Percentiles rank a stretch among this genome's conserved stretches.
Conservation (phyloP, 1,284 basidiomycete genomes). For the Afroboletus lepidellus region DNA sequence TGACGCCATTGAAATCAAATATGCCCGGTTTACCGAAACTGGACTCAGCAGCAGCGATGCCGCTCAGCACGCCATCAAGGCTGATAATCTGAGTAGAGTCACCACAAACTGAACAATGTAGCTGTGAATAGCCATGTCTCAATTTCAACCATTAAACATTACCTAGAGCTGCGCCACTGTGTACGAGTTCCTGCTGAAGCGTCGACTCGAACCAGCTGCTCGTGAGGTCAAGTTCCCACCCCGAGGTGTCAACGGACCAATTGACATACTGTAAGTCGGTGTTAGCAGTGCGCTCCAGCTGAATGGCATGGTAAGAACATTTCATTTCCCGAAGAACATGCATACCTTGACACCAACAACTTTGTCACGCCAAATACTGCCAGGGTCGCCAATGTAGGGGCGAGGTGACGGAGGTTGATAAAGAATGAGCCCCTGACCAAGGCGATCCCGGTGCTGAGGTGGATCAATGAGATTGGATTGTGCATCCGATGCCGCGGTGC, state of each 20-base stretch:
- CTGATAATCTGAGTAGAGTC: background rate
- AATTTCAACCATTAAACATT: background rate
- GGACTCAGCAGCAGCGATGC: constrained; percentile 12
- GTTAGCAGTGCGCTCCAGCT: constrained; percentile 17
- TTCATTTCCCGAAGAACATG: background rate
- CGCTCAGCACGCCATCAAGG: background rate
- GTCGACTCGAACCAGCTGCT: constrained; percentile 6
- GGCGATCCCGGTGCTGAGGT: background rate
- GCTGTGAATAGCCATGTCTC: background rate
- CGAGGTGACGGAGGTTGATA: background rate
- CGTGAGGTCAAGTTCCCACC: constrained; percentile 15
- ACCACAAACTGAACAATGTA: background rate
- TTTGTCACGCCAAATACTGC: constrained; percentile 6
- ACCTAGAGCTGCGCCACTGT: constrained; percentile 6
- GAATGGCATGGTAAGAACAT: background rate
- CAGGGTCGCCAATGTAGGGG: background rate
- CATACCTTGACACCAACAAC: constrained; percentile 15
- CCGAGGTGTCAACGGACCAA: background rate
- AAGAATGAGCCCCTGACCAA: background rate
- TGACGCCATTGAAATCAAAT: constrained; percentile 20
- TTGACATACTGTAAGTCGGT: constrained; percentile 7
- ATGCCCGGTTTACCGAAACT: constrained; percentile 12
- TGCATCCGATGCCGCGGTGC: background rate
- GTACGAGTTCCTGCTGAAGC: constrained; percentile 6
- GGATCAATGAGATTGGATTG: background rate